Evolutionary conservation across 2,329 filamentous ascomycete species (phyloP).

Genomic region (Colletotrichum zoysiae): DNA sequence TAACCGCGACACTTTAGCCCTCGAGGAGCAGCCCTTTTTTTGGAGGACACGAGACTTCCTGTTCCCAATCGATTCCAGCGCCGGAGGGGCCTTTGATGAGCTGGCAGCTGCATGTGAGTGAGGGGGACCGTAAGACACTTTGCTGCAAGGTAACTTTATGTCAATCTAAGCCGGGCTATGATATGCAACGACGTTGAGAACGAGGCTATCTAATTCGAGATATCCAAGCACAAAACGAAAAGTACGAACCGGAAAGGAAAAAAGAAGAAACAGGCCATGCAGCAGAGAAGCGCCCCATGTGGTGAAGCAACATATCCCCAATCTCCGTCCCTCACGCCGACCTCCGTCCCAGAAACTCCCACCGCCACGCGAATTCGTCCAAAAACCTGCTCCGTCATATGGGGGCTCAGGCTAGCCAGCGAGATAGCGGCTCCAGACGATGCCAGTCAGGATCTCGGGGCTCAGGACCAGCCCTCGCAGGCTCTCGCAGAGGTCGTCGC

Average conservation of each 20-base stretch:
- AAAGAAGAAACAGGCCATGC: not conserved
- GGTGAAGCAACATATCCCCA: not conserved
- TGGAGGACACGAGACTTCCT: not conserved
- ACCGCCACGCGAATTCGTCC: not conserved
- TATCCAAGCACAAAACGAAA: not conserved
- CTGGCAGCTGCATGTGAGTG: not conserved
- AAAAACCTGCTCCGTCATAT: accelerated
- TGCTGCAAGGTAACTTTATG: not conserved
- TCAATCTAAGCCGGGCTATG: not conserved
- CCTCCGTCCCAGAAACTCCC: not conserved
- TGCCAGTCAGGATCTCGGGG: not conserved
- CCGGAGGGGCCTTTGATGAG: not conserved
- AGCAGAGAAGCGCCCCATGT: not conserved
- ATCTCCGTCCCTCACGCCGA: not conserved
- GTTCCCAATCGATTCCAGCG: too few species aligned
- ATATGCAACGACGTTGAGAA: not conserved
- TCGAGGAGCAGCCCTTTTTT: not conserved
- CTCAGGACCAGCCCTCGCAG: not conserved
- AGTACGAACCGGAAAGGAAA: not conserved
- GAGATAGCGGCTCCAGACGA: not conserved
- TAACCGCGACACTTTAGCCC: not conserved
- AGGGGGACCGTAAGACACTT: not conserved
- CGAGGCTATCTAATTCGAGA: not conserved
- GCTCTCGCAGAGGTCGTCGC: not conserved
- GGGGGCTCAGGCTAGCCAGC: accelerated